Evolutionary conservation across 2,329 filamentous ascomycete genomes (phyloP).

Genomic region (Botryotinia convoluta): DNA sequence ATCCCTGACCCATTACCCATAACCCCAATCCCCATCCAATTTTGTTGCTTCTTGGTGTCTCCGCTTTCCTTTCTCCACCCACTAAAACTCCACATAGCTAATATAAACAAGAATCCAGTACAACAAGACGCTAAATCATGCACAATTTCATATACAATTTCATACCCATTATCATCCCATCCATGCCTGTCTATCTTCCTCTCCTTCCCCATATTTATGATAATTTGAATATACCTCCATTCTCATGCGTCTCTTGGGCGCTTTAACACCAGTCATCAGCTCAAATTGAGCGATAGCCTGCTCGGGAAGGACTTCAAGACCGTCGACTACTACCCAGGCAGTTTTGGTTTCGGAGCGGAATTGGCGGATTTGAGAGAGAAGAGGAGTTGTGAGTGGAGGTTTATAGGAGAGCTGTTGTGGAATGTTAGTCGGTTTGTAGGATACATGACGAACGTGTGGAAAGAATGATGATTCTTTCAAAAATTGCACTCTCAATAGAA

Average conservation of each 20-base stretch:
- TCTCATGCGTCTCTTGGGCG: slow-evolving; percentile 69
- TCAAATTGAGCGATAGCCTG: slow-evolving; percentile 82
- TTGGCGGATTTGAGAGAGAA: slow-evolving; percentile 60
- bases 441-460: background rate
- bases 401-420: slow-evolving; percentile 55
- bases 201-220: slow-evolving; percentile 30
- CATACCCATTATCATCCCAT: background rate
- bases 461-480: too few relatives aligned
- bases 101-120: background rate
- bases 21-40: background rate
- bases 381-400: slow-evolving; percentile 67
- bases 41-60: background rate
- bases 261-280: slow-evolving; percentile 71
- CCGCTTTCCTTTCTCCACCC: background rate
- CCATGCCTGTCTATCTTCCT: background rate
- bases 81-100: background rate
- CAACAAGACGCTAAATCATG: background rate
- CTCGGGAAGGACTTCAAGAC: slow-evolving; percentile 72
- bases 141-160: background rate
- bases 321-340: slow-evolving; percentile 74
- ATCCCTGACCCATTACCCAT: background rate
- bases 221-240: slow-evolving; percentile 35
- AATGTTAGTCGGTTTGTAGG: background rate
- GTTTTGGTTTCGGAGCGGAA: slow-evolving; percentile 50
- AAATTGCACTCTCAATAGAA: background rate